Evolutionary conservation across 2,329 filamentous ascomycete genomes (phyloP), one percentile per base, ranked within the genome.

Genomic region (Cytospora paraplurivora): DNA sequence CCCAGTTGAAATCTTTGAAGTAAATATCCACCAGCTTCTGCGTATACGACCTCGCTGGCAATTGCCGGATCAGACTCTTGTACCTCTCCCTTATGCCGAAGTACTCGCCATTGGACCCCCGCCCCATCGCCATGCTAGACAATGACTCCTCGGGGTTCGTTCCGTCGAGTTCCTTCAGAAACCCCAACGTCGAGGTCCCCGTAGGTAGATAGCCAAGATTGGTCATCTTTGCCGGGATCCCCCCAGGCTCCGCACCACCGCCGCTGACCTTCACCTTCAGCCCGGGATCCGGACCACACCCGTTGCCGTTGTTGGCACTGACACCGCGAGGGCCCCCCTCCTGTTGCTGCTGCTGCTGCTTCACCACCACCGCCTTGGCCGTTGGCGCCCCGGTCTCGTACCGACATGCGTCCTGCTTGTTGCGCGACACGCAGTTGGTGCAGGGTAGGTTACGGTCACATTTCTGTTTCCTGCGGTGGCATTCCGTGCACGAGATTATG

Each of bases 401-500:
- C 27, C 76, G 77, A 69, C 85, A 88, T n/a, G 77, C 74, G 2
- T 77, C 74, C 67, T 82, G 78, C 71, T 85, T 87, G 68, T 82
- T 83, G 58, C 85, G 79, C 59, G 81, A 80, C 37, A 80, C 76
- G 72, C 85, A 88, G 71, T 87, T 87, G 54, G 81, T 79, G 72
- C 85, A 88, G 2, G 85, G 85, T 65, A 82, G 76, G 65, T 82
- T 79, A 64, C 85, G 81, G 70, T 88, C 85, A 72, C 85, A 88
- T 81, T 85, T 85, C 71, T 87, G 84, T 71, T 88, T 88, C 65
- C 86, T 79, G 66, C 85, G 78, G 72, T 88, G 86, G 68, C 86
- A 88, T 71, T 88, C 85, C 12, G 81, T 85, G 68, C 86, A 88
- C 8, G 84, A 87, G 63, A 88, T 85, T 52, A 88, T 84, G 50